Evolutionary conservation across 2,329 filamentous ascomycete species (phyloP).

Genomic region (Calcarisporium arbuscula): DNA sequence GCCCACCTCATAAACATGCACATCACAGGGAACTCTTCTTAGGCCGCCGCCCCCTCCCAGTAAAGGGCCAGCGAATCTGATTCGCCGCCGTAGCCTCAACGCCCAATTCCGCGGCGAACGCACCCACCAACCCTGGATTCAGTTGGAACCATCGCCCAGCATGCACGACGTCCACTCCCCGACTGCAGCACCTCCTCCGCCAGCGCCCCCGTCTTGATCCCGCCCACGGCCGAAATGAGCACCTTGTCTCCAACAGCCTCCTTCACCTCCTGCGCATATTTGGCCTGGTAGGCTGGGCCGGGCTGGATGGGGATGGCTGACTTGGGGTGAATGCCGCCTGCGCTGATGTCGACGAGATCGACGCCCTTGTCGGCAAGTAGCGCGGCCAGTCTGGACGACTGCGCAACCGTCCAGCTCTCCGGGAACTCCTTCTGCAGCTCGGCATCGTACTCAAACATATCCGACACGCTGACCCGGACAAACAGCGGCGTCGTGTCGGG

Average conservation of each 20-base stretch:
- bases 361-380: conserved; percentile 61
- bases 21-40: too few relatives aligned
- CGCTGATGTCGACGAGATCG: conserved; percentile 68
- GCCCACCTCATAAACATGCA: too few relatives aligned
- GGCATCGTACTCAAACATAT: conserved; percentile 63
- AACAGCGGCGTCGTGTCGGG: conserved; percentile 66
- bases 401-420: conserved; percentile 61
- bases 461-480: conserved; percentile 65
- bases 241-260: conserved; percentile 58
- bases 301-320: conserved; percentile 45
- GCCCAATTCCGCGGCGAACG: conserved; percentile 48
- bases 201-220: conserved; percentile 36
- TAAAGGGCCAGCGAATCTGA: conserved; percentile 52
- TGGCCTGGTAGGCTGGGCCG: conserved; percentile 64
- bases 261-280: conserved; percentile 65
- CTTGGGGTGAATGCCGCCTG: conserved; percentile 55
- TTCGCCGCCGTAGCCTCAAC: conserved; percentile 39
- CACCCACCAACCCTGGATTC: conserved; percentile 50
- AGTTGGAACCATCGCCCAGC: conserved; percentile 51
- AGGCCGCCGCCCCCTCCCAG: conserved; percentile 21
- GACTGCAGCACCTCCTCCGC: conserved; percentile 41
- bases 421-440: conserved; percentile 39
- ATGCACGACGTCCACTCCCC: conserved; percentile 40
- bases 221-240: conserved; percentile 40
- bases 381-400: conserved; percentile 57